These are phyloP conservation scores for Pichia cephalocereana DNA, from an alignment of 805 yeast species.

Conservation along the genomic window DNA sequence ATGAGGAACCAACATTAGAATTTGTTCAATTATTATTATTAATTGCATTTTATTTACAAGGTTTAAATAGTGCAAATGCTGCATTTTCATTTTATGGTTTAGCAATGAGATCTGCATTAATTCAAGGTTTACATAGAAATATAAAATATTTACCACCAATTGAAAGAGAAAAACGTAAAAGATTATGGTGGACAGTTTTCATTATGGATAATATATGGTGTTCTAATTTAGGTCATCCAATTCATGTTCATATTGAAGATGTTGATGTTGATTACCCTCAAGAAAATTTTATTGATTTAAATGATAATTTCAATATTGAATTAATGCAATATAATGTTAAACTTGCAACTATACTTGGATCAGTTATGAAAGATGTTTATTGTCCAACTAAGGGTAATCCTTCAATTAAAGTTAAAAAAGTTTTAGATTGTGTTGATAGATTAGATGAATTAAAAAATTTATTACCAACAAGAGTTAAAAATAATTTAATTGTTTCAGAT, in stretches of 20 bases:
- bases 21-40: slow-evolving; percentile 23
- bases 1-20: slow-evolving; percentile 23
- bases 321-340: slow-evolving; percentile 17
- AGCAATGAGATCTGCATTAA: slow-evolving; percentile 23
- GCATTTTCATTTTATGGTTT: slow-evolving; percentile 25
- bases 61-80: slow-evolving; percentile 25
- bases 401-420: slow-evolving; percentile 17
- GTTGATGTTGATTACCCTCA: slow-evolving; percentile 19
- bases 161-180: slow-evolving; percentile 23
- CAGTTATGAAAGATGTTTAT: slow-evolving; percentile 22
- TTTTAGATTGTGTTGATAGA: slow-evolving; percentile 17
- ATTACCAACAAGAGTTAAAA: slow-evolving; percentile 14
- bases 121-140: slow-evolving; percentile 24
- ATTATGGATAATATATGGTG: slow-evolving; percentile 26
- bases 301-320: slow-evolving; percentile 22
- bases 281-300: slow-evolving; percentile 13
- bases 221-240: slow-evolving; percentile 26
- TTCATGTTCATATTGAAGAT: slow-evolving; percentile 24
- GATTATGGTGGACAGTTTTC: slow-evolving; percentile 30
- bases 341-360: slow-evolving; percentile 14
- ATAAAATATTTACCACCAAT: slow-evolving; percentile 5
- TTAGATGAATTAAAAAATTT: slow-evolving; percentile 18
- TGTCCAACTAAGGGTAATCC: slow-evolving; percentile 13
- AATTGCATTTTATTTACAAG: slow-evolving; percentile 27
- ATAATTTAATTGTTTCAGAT: slow-evolving; percentile 11